Conservation (phyloP, 495 filamentous ascomycete genomes). For the Podospora fimiseda region DNA sequence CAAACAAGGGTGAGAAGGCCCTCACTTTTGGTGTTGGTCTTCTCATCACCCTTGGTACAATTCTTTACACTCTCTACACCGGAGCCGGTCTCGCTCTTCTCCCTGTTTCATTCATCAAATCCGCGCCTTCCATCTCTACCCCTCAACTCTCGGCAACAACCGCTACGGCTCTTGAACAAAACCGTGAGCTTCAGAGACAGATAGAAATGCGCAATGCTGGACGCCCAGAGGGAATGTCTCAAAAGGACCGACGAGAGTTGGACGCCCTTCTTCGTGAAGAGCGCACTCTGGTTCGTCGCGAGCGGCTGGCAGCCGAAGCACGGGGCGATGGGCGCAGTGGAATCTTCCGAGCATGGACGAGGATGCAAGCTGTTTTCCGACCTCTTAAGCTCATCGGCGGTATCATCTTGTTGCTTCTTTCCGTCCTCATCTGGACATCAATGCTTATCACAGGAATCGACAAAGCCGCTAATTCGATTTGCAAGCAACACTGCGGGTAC, state of each 20-base stretch:
- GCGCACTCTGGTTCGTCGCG: slow-evolving; percentile 80
- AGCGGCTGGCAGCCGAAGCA: slow-evolving; percentile 77
- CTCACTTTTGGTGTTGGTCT: slow-evolving; percentile 83
- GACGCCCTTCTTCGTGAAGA: slow-evolving; percentile 85
- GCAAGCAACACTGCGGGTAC: slow-evolving; percentile 86
- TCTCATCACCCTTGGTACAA: slow-evolving; percentile 74
- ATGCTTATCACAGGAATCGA: slow-evolving; percentile 96
- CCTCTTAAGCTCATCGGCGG: slow-evolving; percentile 85
- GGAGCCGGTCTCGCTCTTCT: slow-evolving; percentile 83
- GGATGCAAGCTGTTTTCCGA: slow-evolving; percentile 66
- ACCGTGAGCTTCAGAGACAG: slow-evolving; percentile 85
- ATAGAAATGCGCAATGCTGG: slow-evolving; percentile 81
- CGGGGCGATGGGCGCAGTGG: slow-evolving; percentile 64
- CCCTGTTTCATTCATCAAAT: slow-evolving; percentile 85
- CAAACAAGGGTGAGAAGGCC: slow-evolving; percentile 89
- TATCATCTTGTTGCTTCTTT: slow-evolving; percentile 62
- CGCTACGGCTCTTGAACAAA: slow-evolving; percentile 69
- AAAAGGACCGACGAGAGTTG: slow-evolving; percentile 82
- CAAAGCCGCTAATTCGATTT: slow-evolving; percentile 90
- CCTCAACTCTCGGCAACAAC: slow-evolving; percentile 70
- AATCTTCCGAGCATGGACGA: slow-evolving; percentile 66
- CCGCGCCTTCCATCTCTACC: slow-evolving; percentile 71
- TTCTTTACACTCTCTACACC: slow-evolving; percentile 83
- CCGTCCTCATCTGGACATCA: slow-evolving; percentile 71
- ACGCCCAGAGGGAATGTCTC: slow-evolving; percentile 62